Percentiles rank a stretch among this genome's conserved stretches.
Conservation (phyloP, 345 rosid species). For the Salix viminalis region DNA sequence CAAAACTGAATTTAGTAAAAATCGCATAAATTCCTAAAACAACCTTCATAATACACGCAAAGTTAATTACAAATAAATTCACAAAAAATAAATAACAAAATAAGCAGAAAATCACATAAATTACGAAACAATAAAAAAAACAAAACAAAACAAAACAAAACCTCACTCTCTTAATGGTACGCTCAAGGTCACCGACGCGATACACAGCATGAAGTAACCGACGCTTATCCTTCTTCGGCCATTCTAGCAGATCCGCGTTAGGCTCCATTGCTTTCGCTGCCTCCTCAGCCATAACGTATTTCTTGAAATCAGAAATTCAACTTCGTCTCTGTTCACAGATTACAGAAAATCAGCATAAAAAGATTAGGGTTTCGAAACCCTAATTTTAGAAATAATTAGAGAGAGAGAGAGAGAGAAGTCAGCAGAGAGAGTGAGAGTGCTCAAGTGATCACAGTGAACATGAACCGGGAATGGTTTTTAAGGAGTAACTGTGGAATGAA, state of each 20-base stretch:
- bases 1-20: too few relatives aligned
- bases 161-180: slow-evolving; percentile 61
- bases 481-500: not conserved
- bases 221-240: slow-evolving; percentile 89
- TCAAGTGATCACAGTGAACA: not conserved
- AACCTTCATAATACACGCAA: not conserved
- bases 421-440: not conserved
- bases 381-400: not conserved
- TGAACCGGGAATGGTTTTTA: not conserved
- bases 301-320: not conserved
- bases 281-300: slow-evolving; percentile 31
- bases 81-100: too few relatives aligned
- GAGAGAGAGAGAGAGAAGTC: too few relatives aligned
- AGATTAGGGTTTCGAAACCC: not conserved
- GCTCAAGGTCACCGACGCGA: slow-evolving; percentile 87
- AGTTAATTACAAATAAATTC: too few relatives aligned
- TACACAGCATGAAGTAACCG: slow-evolving; percentile 85
- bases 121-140: not conserved
- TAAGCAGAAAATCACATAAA: too few relatives aligned
- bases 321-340: too few relatives aligned
- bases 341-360: too few relatives aligned
- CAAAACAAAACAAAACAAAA: too few relatives aligned
- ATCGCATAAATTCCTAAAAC: not conserved
- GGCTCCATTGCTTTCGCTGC: slow-evolving; percentile 36
- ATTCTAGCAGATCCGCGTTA: slow-evolving; percentile 59